Base-by-base conservation (phyloP, 176 grass and related monocot genomes). In the Ensete ventricosum region DNA sequence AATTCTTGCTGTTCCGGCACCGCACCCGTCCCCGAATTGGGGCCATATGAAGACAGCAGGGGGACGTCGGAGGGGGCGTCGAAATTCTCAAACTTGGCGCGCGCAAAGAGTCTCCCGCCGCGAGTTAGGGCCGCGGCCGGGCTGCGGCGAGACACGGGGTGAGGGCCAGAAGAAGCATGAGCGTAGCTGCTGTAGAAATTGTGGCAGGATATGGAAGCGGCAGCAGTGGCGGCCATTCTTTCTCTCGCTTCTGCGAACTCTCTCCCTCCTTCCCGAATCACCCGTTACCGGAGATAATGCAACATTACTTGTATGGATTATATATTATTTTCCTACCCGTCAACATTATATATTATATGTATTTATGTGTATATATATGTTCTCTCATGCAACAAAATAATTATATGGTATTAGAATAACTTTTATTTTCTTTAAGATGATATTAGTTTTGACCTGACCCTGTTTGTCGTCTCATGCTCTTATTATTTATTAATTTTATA, bases 81-180 rank as follows among this genome's bases (percentile, higher is more conserved):
- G 76, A 93, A 97, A 84, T 91, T 93, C 52, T 85, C 84, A 50
- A 97, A 93, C 88, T 93, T 97, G 34, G 88, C 83, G 5, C 72
- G 76, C 14, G 85, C 54, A 2, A 77, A 71, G 5, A 74, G 11
- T 21, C 54, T 76, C 11, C 57, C 43, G 8, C 77, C 55, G 81
- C 72, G 80, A 26, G 52, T 8, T 21, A 24, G 52, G 72, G 14
- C 64, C 19, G 75, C 43, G 69, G 43, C 4, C 2, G 85, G 53
- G n/a, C 65, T 13, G 54, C 62, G 64, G 48, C 19, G 3, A 76
- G 11, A 49, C 25, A 17, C 11, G 49, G 48, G 1, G 34, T 22
- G 60, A 0, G 52, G 26, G 23, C 12, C 49, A 65, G 75, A 50
- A 23, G 60, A 53, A 65, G 17, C 16, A 65, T 26, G 9, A 48